A percentile compares a stretch with the other conserved stretches of the same genome.
These are phyloP conservation scores for Sporothrix inflata DNA, from an alignment of 2,329 filamentous ascomycete genomes.

Conservation along the genomic window DNA sequence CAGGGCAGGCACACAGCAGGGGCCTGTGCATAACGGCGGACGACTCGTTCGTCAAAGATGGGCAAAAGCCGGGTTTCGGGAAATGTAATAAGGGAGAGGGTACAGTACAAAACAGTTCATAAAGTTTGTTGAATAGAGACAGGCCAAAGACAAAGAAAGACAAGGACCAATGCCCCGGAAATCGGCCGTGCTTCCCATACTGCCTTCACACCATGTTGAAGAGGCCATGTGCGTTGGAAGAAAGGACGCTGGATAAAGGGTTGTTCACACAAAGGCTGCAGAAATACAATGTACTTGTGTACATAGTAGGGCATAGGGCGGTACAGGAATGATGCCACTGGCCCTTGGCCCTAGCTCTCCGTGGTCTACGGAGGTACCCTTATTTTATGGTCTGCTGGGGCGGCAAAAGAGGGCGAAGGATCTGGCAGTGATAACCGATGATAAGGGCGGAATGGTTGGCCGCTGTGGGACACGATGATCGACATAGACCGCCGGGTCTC, in stretches of 20 bases:
- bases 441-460: not conserved
- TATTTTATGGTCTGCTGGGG: conserved; percentile 6
- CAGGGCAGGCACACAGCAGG: not conserved
- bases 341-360: not conserved
- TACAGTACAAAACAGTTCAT: not conserved
- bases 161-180: not conserved
- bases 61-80: not conserved
- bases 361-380: too few species aligned
- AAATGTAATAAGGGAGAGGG: not conserved
- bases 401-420: not conserved
- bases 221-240: too few species aligned
- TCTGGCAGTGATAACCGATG: not conserved
- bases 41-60: not conserved
- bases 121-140: not conserved
- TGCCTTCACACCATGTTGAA: not conserved
- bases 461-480: not conserved
- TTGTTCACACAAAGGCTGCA: not conserved
- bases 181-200: not conserved
- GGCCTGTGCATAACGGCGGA: too few species aligned
- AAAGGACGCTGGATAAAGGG: too few species aligned
- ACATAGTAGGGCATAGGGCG: too few species aligned
- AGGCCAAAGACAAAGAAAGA: not conserved
- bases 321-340: not conserved
- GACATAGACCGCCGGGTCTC: not conserved
- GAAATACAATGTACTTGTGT: too few species aligned